Evolutionary conservation across 176 grass and related monocot genomes (phyloP), one percentile per base, ranked within the genome.

Genomic region (Themeda triandra): DNA sequence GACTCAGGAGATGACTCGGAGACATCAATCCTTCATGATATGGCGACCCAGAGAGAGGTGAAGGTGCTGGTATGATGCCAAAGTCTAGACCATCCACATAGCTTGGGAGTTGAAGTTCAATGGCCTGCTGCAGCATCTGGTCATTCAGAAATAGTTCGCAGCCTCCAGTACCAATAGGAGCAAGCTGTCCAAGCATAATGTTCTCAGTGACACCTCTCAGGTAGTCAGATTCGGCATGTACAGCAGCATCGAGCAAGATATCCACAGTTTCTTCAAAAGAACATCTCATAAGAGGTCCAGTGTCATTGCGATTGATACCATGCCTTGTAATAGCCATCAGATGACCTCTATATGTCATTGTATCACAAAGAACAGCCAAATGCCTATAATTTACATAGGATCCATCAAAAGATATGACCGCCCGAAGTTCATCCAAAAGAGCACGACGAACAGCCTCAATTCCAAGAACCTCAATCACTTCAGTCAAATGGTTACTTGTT

Each of bases 21-120:
- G 96, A 95, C 91, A 93, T 95, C 92, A 98, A 93, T 82, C 91
- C 92, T 88, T 98, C 92, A 69, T 88, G 87, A 79, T 93, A 98
- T 6, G 91, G 91, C 46, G 92, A 95, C 21, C 92, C 91, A 2
- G 89, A 90, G 21, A 90, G 88, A 30, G 96, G 91, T 25, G 89
- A 95, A 62, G 83, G 76, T 27, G 82, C 75, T 82, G 89, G 87
- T 51, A 87, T 92, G 77, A 93, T 90, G 53, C 91, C 87, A 62
- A 90, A 92, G 33, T 92, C 87, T 27, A 94, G 66, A 36, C 92
- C 89, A 24, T 95, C 93, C 44, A 87, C 76, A 72, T 92, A 93
- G 80, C 93, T 95, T 10, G 93, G 96, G 42, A 98, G 89, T 41
- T 98, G 92, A 41, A 98, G 85, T 63, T 98, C 96, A 82, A 98